A percentile compares a stretch with the other conserved stretches of the same genome.
Evolutionary conservation across 2,329 filamentous ascomycete species (phyloP).

Genomic region (Penicillium glabrum): DNA sequence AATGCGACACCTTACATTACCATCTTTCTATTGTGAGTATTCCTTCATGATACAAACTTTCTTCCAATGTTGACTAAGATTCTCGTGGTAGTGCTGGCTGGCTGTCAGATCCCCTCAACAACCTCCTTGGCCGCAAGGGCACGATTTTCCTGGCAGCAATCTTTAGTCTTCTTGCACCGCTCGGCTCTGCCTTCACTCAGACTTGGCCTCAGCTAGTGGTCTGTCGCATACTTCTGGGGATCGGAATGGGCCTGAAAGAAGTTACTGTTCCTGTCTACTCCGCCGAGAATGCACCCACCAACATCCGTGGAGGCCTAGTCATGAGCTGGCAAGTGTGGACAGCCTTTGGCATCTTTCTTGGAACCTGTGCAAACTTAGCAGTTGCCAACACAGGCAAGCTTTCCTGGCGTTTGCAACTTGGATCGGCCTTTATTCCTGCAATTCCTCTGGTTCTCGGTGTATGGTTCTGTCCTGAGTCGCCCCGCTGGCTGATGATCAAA

Average conservation of each 20-base stretch:
- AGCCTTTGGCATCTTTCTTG: conserved; percentile 42
- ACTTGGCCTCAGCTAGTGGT: conserved; percentile 17
- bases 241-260: conserved; percentile 37
- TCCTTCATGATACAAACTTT: not conserved
- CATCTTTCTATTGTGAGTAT: conserved; percentile 47
- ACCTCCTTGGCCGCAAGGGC: conserved; percentile 16
- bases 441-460: conserved; percentile 47
- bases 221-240: conserved; percentile 28
- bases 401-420: conserved; percentile 49
- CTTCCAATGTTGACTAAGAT: not conserved
- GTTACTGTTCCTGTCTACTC: conserved; percentile 55
- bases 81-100: conserved; percentile 11
- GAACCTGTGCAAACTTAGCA: conserved; percentile 43
- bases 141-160: conserved; percentile 19
- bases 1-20: conserved; percentile 57
- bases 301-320: conserved; percentile 55
- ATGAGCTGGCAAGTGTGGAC: conserved; percentile 59
- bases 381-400: conserved; percentile 39
- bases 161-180: conserved; percentile 18
- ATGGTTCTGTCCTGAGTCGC: conserved; percentile 44
- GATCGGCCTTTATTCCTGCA: conserved; percentile 50
- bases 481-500: conserved; percentile 41
- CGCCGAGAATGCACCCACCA: conserved; percentile 53
- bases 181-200: conserved; percentile 17
- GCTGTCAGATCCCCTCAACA: conserved; percentile 20